Base-by-base conservation (phyloP, 805 yeast species). In the Starmerella lactis-condensi region DNA sequence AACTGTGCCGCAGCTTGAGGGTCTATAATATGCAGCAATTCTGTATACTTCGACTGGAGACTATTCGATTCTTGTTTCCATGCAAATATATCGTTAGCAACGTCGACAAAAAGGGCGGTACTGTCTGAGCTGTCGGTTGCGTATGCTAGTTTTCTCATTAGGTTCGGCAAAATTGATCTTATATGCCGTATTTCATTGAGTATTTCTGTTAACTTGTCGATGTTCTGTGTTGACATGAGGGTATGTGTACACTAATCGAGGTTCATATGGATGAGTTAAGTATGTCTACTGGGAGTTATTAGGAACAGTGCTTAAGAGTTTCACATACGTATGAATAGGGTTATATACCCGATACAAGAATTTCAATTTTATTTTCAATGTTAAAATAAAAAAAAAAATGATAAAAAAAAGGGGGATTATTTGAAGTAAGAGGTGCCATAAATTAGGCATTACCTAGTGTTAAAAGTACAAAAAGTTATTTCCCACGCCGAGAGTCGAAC, bases 231-330 rank as follows among this genome's bases (percentile, higher is more conserved):
- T 34, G 31, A 30, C 12, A 26, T 7, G 13, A 9, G 14, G 27
- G 14, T 24, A 24, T 24, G 27, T 8, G 27, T 35, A 58, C 70
- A 1, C 57, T 74, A 4, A 43, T 79, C 10, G 92, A 79, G 40
- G 52, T 85, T 31, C 58, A 44, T 12, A 54, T 60, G 18, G 85
- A 76, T 39, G 57, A 72, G 0, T 65, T 55, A 8, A 44, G 39
- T 32, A 10, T 24, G n/a, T 24, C 29, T 14, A n/a, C 26, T 2
- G 22, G 15, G 6, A 50, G 46, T 17, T 56, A 55, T 22, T 46
- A 53, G 17, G 51, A 46, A 20, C 50, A 39, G 9, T 22, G 78
- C 25, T 83, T 81, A 2, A 64, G 61, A 41, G 37, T 78, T n/a
- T n/a, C n/a, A n/a, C n/a, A 8, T 11, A 6, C 12, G 14, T 24